Percentiles rank a stretch among this genome's conserved stretches.
phyloP scores from a whole-genome alignment of 768 basidiomycete genomes.

The Suillus sp. region DNA sequence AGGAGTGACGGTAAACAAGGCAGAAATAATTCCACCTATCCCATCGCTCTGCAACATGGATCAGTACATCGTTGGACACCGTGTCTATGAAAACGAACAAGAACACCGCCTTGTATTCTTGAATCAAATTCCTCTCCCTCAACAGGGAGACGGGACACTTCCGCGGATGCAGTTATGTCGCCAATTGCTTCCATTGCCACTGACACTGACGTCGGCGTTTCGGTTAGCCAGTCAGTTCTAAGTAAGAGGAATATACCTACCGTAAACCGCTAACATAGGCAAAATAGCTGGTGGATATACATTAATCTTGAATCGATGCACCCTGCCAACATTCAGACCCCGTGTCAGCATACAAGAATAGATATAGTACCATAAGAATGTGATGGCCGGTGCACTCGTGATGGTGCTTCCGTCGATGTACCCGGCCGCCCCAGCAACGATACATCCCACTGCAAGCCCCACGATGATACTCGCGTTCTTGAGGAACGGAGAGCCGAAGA shows the following conservation, averaged over 20 bases:
- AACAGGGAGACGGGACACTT: constrained; percentile 76
- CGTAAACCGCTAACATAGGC: constrained; percentile 63
- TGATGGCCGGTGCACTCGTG: constrained; percentile 70
- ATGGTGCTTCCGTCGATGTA: constrained; percentile 74
- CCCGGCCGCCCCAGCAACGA: constrained; percentile 16
- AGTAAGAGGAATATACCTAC: constrained; percentile 41
- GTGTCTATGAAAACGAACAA: constrained; percentile 42
- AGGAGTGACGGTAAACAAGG: constrained; percentile 79
- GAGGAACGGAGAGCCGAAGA: constrained; percentile 85
- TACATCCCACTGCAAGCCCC: constrained; percentile 1
- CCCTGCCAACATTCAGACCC: constrained; percentile 41
- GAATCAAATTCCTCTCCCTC: constrained; percentile 77
- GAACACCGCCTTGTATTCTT: constrained; percentile 80
- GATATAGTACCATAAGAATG: constrained; percentile 67
- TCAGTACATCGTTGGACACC: neutral
- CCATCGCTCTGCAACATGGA: constrained; percentile 59
- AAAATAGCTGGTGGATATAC: constrained; percentile 74
- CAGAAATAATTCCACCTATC: constrained; percentile 60
- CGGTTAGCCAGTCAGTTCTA: constrained; percentile 24
- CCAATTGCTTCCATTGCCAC: constrained; percentile 84
- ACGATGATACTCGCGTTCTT: constrained; percentile 75
- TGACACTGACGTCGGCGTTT: constrained; percentile 47
- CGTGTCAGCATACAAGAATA: neutral
- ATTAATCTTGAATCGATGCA: constrained; percentile 62
- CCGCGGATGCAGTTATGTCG: constrained; percentile 80